phyloP scores from a whole-genome alignment of 1,284 basidiomycete genomes.

The Polyporus tsugae region DNA sequence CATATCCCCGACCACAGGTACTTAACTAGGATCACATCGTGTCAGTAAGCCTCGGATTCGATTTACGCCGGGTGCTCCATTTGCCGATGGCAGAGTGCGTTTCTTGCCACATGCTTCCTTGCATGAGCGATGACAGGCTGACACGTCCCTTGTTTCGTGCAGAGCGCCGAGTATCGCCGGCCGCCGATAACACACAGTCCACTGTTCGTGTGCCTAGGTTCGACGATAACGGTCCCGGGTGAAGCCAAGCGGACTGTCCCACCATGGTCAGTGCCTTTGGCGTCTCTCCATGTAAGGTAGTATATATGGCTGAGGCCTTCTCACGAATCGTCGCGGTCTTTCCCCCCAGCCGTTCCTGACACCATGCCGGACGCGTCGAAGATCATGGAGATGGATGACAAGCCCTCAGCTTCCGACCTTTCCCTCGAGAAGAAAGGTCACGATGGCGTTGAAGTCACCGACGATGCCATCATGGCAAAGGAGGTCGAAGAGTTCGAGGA shows the following conservation, averaged over 20 bases:
- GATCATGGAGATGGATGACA: constrained; percentile 32
- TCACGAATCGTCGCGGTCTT: constrained; percentile 19
- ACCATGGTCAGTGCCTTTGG: constrained; percentile 8
- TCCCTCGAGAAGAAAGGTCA: constrained; percentile 36
- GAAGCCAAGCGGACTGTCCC: constrained; percentile 15
- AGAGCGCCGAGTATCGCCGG: neutral
- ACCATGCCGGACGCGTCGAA: constrained; percentile 29
- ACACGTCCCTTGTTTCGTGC: neutral
- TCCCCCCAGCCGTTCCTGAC: constrained; percentile 25
- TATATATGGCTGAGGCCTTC: constrained; percentile 26
- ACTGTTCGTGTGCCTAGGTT: constrained; percentile 22
- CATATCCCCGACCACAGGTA: no score
- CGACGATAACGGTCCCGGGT: constrained; percentile 25
- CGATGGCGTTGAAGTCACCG: constrained; percentile 28
- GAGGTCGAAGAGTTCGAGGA: constrained; percentile 47
- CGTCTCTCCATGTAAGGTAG: neutral
- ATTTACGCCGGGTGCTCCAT: neutral
- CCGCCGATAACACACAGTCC: neutral
- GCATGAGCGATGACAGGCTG: neutral
- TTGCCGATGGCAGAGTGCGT: neutral
- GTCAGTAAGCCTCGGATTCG: neutral
- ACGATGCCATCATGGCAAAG: constrained; percentile 38
- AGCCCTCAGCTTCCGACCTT: constrained; percentile 31
- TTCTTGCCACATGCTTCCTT: neutral
- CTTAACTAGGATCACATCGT: neutral